Conservation (phyloP, 1,284 basidiomycete genomes). For the Phlebopus sp. region DNA sequence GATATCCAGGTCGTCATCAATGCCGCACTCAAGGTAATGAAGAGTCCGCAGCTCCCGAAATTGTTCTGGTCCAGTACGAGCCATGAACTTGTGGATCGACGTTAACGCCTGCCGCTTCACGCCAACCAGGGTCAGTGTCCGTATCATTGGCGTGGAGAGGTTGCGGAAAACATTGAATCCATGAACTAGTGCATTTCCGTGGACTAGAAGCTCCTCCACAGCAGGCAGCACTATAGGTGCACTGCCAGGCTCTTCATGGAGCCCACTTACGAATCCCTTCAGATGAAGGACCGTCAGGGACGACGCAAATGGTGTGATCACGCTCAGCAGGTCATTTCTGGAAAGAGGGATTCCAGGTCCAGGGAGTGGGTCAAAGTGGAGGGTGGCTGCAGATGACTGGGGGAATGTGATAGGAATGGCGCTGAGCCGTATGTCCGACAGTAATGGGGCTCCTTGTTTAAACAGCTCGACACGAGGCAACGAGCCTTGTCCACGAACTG, state of each 20-base stretch:
- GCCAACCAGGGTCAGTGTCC: constrained; percentile 23
- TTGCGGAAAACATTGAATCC: constrained; percentile 35
- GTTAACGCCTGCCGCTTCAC: constrained; percentile 30
- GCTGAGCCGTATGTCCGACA: constrained; percentile 28
- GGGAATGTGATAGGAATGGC: constrained; percentile 33
- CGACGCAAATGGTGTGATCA: constrained; percentile 27
- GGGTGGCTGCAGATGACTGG: constrained; percentile 19
- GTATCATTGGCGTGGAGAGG: constrained; percentile 31
- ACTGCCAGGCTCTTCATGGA: constrained; percentile 34
- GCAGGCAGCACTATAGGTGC: constrained; percentile 30
- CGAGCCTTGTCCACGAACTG: constrained; percentile 23
- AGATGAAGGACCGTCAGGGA: constrained; percentile 33
- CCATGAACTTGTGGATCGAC: constrained; percentile 36
- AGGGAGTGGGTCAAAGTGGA: constrained; percentile 31
- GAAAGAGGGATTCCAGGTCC: constrained; percentile 28
- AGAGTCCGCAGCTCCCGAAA: constrained; percentile 30
- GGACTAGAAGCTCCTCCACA: constrained; percentile 28
- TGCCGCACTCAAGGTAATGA: constrained; percentile 35
- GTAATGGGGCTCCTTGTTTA: constrained; percentile 26
- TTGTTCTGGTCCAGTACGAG: constrained; percentile 32
- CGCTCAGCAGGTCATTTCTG: constrained; percentile 26
- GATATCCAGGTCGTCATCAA: constrained; percentile 35
- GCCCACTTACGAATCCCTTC: constrained; percentile 31
- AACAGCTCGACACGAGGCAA: constrained; percentile 31
- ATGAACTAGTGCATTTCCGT: constrained; percentile 32